Base-by-base conservation (phyloP, 2,329 filamentous ascomycete species). In the Teratosphaeria zuluensis region DNA sequence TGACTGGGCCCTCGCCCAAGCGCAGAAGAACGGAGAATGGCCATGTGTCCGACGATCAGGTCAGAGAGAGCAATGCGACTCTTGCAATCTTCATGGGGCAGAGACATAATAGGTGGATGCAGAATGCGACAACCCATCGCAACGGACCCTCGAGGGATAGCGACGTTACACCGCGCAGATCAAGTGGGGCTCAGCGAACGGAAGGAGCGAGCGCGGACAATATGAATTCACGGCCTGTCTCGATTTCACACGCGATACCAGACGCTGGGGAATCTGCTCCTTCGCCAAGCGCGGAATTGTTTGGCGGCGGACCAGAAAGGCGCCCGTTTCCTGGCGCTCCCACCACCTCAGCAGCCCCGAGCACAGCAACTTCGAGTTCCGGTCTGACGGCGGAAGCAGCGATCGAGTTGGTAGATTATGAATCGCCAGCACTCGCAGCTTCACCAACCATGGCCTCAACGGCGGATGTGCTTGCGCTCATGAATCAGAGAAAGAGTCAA, bases 91-190 rank as follows among this genome's bases (percentile, higher is more conserved):
- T 66, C 19, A 55, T 56, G 31, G 59, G 58, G 2, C 35, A 46
- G 11, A 58, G 59, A 51, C 63, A 64, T 11, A 63, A 63, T 48
- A 59, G 65, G 53, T 66, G 64, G 64, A 64, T 64, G 63, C 51
- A 59, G n/a, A 56, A 31, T 35, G 42, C 19, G 46, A 19, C 16
- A n/a, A 48, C 42, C n/a, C 42, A 48, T 48, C 42, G 42, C 42
- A 19, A 21, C 19, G 42, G 42, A 21, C 42, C 4, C 42, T 8
- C 42, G 5, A 21, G 16, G 9, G 2, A 21, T 48, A n/a, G 42
- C 42, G 42, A 48, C n/a, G 42, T 48, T 19, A 48, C 42, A 48
- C 42, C n/a, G 42, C 42, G 42, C 42, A 48, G n/a, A 19, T 21
- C 42, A 21, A 48, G 42, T 48, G 42, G 42, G 42, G 16, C 42